A percentile compares a stretch with the other conserved stretches of the same genome.
Conservation (phyloP, 2,329 filamentous ascomycete species). For the Thielaviopsis punctulata region DNA sequence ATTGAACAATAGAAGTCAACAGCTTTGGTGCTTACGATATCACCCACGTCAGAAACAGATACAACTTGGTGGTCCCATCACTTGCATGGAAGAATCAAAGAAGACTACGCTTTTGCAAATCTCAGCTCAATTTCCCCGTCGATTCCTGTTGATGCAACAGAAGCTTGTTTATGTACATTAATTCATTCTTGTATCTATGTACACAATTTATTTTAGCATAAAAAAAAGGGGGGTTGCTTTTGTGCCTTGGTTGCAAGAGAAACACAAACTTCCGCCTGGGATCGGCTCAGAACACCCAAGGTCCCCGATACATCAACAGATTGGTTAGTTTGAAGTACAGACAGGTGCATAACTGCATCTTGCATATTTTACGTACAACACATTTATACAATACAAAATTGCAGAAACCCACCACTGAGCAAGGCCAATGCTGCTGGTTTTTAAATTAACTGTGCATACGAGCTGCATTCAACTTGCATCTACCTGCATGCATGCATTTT, state of each 20-base stretch:
- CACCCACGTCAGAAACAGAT: too few species aligned
- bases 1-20: too few species aligned
- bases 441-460: background rate
- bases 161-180: background rate
- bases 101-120: background rate
- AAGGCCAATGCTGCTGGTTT: background rate
- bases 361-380: too few species aligned
- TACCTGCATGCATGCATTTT: background rate
- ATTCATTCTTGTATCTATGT: background rate
- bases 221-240: too few species aligned
- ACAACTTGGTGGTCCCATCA: too few species aligned
- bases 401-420: background rate
- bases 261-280: background rate
- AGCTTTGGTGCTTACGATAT: too few species aligned
- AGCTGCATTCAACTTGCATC: background rate
- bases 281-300: background rate
- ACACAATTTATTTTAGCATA: too few species aligned
- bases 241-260: too few species aligned
- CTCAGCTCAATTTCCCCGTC: background rate
- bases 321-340: background rate
- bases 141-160: too few species aligned
- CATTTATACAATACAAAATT: background rate
- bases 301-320: background rate
- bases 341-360: background rate
- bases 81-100: background rate